A percentile compares a stretch with the other conserved stretches of the same genome.
These are phyloP conservation scores for Cystobasidium slooffiae DNA, from an alignment of 1,284 basidiomycete genomes.

Conservation along the genomic window DNA sequence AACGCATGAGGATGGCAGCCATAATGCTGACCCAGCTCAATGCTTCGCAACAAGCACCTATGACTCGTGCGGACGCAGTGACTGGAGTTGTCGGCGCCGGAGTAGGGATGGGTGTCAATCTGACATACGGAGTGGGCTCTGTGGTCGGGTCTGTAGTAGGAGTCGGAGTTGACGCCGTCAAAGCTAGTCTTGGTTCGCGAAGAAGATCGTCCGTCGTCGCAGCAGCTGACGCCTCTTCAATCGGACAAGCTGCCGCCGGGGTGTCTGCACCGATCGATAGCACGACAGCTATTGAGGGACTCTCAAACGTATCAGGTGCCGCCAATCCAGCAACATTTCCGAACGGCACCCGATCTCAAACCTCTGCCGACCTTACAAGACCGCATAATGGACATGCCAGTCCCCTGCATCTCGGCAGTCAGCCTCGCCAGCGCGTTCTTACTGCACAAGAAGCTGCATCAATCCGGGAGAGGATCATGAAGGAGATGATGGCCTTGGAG, in stretches of 20 bases:
- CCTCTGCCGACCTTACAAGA: slow-evolving; percentile 18
- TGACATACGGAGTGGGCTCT: slow-evolving; percentile 49
- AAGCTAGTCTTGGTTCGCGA: slow-evolving; percentile 39
- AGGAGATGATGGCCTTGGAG: slow-evolving; percentile 95
- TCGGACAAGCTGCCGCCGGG: slow-evolving; percentile 31
- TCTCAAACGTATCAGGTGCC: slow-evolving; percentile 48
- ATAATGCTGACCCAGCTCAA: slow-evolving; percentile 98
- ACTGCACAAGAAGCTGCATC: slow-evolving; percentile 80
- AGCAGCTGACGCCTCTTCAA: slow-evolving; percentile 21
- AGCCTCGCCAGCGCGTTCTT: slow-evolving; percentile 58
- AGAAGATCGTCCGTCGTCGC: slow-evolving; percentile 44
- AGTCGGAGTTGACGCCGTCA: slow-evolving; percentile 53
- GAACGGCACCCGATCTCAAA: not conserved
- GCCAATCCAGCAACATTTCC: slow-evolving; percentile 43
- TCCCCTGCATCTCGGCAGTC: no score
- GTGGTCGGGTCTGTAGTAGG: slow-evolving; percentile 54
- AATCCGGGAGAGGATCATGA: slow-evolving; percentile 95
- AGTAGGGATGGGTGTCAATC: slow-evolving; percentile 45
- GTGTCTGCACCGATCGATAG: slow-evolving; percentile 48
- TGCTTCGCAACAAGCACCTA: slow-evolving; percentile 62
- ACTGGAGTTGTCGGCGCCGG: slow-evolving; percentile 53
- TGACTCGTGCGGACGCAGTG: slow-evolving; percentile 51
- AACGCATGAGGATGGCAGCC: slow-evolving; percentile 96
- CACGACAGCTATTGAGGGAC: slow-evolving; percentile 46
- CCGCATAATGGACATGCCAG: not conserved